Evolutionary conservation across 495 filamentous ascomycete genomes (phyloP).

Genomic region (Hypoxylon perforatum): DNA sequence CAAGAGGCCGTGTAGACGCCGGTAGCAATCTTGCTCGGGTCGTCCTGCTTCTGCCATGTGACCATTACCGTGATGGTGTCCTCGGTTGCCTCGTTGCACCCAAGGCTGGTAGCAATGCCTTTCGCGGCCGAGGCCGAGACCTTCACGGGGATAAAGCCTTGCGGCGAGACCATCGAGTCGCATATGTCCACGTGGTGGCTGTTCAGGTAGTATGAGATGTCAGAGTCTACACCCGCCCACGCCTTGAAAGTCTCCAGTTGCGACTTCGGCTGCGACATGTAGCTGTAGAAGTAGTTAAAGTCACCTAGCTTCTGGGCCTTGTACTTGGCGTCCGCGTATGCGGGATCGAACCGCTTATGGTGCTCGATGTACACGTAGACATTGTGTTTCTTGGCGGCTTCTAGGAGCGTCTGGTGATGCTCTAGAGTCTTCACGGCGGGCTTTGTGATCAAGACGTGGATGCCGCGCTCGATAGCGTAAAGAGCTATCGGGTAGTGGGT

Average conservation of each 20-base stretch:
- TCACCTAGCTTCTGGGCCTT: conserved; percentile 81
- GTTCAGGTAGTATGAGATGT: conserved; percentile 96
- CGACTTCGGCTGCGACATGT: conserved; percentile 94
- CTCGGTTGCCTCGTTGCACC: conserved; percentile 83
- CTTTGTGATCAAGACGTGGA: conserved; percentile 95
- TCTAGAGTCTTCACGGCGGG: conserved; percentile 87
- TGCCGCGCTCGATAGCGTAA: conserved; percentile 85
- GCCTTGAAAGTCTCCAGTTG: conserved; percentile 97
- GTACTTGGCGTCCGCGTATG: conserved; percentile 86
- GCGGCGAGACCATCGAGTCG: conserved; percentile 82
- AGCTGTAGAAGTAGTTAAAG: conserved; percentile 98
- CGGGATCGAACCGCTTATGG: conserved; percentile 95
- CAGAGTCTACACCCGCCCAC: conserved; percentile 90
- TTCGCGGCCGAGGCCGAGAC: conserved; percentile 81
- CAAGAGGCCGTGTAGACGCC: conserved; percentile 95
- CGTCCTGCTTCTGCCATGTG: conserved; percentile 81
- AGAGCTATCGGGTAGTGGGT: conserved; percentile 96
- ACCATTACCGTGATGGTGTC: conserved; percentile 93
- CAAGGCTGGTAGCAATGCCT: conserved; percentile 76
- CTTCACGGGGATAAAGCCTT: conserved; percentile 77
- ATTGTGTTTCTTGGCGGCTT: conserved; percentile 74
- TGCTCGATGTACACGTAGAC: conserved; percentile 96
- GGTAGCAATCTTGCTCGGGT: conserved; percentile 75
- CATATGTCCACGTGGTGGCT: conserved; percentile 92
- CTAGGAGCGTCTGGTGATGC: conserved; percentile 80